phyloP scores from a whole-genome alignment of 1,139 yeast genomes.

The Meyerozyma elateridarum region DNA sequence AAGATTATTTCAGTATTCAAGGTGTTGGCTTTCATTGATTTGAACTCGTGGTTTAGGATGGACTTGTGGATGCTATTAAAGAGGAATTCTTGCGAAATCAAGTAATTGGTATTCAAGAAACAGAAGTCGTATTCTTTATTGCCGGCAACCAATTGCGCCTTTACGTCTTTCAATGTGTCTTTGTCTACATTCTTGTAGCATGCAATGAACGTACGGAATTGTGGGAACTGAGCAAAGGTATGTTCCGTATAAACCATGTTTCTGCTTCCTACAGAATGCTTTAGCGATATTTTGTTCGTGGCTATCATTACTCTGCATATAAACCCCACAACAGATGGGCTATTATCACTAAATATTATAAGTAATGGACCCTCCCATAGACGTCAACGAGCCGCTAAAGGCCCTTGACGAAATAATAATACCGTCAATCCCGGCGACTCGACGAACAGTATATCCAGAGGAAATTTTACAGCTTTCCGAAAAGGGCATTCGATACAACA shows the following conservation, averaged over 20 bases:
- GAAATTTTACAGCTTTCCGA: constrained; percentile 27
- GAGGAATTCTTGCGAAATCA: constrained; percentile 36
- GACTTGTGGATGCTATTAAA: constrained; percentile 32
- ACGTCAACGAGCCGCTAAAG: neutral
- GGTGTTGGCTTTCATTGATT: constrained; percentile 34
- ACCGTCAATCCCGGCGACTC: neutral
- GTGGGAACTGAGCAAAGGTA: constrained; percentile 33
- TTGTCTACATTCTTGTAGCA: constrained; percentile 19
- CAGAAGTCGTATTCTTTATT: constrained; percentile 36
- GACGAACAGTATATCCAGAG: constrained; percentile 27
- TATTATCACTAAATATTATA: too few species aligned
- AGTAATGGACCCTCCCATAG: neutral
- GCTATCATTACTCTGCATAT: too few species aligned
- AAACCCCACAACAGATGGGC: too few species aligned
- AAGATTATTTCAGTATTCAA: constrained; percentile 40
- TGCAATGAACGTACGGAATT: constrained; percentile 20
- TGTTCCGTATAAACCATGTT: constrained; percentile 7
- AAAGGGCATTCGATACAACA: constrained; percentile 27
- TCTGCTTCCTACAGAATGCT: too few species aligned
- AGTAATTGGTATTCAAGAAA: constrained; percentile 33
- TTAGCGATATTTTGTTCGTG: too few species aligned
- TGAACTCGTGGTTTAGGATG: constrained; percentile 23
- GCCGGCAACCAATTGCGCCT: constrained; percentile 25
- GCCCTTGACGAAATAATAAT: neutral
- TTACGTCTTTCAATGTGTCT: constrained; percentile 22